Evolutionary conservation across 2,329 filamentous ascomycete genomes (phyloP).

Genomic region (Fusarium duplospermum): DNA sequence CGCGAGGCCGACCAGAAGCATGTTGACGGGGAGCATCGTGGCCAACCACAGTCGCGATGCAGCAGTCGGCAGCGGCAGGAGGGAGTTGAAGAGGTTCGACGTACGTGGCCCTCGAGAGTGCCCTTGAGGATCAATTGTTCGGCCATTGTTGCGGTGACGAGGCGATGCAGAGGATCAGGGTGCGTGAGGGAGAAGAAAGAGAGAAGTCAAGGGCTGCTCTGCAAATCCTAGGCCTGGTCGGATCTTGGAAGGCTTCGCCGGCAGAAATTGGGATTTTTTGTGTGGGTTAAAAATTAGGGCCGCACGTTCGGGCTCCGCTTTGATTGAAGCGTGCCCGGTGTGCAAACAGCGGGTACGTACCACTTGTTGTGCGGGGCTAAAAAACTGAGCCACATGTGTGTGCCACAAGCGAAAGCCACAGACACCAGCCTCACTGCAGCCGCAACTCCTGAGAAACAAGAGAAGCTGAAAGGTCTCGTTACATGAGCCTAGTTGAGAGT

Average conservation of each 20-base stretch:
- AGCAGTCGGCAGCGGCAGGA: slow-evolving; percentile 29
- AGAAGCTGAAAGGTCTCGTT: not conserved
- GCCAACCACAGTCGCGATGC: slow-evolving; percentile 31
- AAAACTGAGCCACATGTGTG: not conserved
- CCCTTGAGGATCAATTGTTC: slow-evolving; percentile 96
- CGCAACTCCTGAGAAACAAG: not conserved
- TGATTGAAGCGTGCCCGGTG: slow-evolving; percentile 9
- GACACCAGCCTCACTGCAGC: not conserved
- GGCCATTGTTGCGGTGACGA: slow-evolving; percentile 74
- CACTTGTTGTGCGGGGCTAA: slow-evolving; percentile 16
- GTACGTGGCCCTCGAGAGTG: slow-evolving; percentile 95
- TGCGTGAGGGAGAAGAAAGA: slow-evolving; percentile 52
- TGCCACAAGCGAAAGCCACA: not conserved
- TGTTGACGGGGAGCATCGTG: slow-evolving; percentile 25
- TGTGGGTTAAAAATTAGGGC: slow-evolving; percentile 66
- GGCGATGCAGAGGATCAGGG: slow-evolving; percentile 53
- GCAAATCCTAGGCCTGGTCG: slow-evolving; percentile 46
- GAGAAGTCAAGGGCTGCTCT: slow-evolving; percentile 46
- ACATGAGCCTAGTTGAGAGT: not conserved
- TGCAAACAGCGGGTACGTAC: slow-evolving; percentile 26
- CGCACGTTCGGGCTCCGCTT: slow-evolving; percentile 47
- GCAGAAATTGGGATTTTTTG: slow-evolving; percentile 60
- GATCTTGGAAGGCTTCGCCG: slow-evolving; percentile 44
- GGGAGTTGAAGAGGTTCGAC: slow-evolving; percentile 51
- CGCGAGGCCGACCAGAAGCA: slow-evolving; percentile 20